Evolutionary conservation across 495 filamentous ascomycete species (phyloP).

Genomic region (Talaromyces adpressus): DNA sequence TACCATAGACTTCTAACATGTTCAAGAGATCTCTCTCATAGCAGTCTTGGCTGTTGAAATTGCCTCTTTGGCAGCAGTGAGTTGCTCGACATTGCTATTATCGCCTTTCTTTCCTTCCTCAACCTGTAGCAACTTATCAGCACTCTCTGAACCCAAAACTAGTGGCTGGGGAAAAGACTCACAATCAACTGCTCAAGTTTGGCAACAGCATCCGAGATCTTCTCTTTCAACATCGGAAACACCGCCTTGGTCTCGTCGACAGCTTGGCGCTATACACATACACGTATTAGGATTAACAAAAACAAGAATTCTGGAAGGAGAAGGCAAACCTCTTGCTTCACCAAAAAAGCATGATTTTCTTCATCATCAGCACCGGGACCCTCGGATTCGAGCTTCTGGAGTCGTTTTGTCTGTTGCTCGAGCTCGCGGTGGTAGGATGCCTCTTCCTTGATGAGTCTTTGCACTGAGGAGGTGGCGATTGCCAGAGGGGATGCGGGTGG

Average conservation of each 20-base stretch:
- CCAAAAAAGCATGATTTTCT: conserved; percentile 58
- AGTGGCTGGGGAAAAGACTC: conserved; percentile 17
- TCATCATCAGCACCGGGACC: conserved; percentile 45
- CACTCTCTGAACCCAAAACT: neutral
- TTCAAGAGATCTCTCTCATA: conserved; percentile 34
- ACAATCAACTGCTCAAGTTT: conserved; percentile 62
- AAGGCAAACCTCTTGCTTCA: conserved; percentile 74
- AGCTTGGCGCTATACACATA: conserved; percentile 52
- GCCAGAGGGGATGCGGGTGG: conserved; percentile 63
- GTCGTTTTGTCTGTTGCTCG: conserved; percentile 58
- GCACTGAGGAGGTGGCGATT: conserved; percentile 65
- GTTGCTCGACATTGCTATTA: conserved; percentile 48
- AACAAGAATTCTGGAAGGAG: too few species aligned
- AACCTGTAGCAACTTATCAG: conserved; percentile 14
- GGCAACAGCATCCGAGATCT: conserved; percentile 59
- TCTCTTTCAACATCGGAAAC: conserved; percentile 57
- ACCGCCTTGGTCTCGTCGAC: conserved; percentile 78
- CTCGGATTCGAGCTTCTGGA: conserved; percentile 52
- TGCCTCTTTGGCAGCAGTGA: conserved; percentile 50
- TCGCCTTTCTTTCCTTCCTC: conserved; percentile 39
- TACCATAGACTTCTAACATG: neutral
- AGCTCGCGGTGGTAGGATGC: conserved; percentile 81
- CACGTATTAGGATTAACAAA: neutral
- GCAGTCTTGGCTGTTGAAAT: conserved; percentile 50
- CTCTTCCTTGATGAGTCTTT: conserved; percentile 87